These are phyloP conservation scores for Boechera retrofracta DNA, from an alignment of 345 rosid genomes.

Conservation along the genomic window DNA sequence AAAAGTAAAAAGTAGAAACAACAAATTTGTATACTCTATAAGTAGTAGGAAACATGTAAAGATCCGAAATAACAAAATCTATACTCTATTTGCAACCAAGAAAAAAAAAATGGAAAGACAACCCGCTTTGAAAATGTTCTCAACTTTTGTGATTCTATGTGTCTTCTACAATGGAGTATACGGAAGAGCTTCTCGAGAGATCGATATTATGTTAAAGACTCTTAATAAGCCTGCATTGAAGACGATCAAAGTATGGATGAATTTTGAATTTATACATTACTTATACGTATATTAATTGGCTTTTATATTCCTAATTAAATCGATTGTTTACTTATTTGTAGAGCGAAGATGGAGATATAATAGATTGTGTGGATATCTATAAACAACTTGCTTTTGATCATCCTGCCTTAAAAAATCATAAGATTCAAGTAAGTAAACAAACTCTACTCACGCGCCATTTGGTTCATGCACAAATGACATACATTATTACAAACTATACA, in stretches of 20 bases:
- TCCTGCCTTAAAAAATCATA: constrained; percentile 51
- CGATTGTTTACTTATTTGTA: constrained; percentile 11
- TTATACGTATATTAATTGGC: background rate
- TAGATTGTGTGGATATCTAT: constrained; percentile 56
- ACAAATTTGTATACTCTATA: background rate
- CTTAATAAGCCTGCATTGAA: constrained; percentile 60
- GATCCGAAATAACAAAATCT: background rate
- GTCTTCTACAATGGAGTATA: constrained; percentile 22
- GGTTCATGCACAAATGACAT: background rate
- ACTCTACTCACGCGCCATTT: background rate
- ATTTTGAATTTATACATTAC: background rate
- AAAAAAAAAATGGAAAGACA: background rate
- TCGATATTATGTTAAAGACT: constrained; percentile 48
- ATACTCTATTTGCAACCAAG: background rate
- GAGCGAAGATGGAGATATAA: constrained; percentile 65
- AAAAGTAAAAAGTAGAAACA: too few species aligned
- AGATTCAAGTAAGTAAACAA: constrained; percentile 54
- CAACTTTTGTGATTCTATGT: constrained; percentile 3
- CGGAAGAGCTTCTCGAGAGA: constrained; percentile 25
- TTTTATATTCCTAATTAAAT: background rate
- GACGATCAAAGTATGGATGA: constrained; percentile 43
- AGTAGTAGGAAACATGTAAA: background rate
- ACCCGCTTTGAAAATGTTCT: constrained; percentile 11
- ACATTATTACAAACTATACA: background rate
- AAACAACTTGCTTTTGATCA: constrained; percentile 65